phyloP scores from a whole-genome alignment of 805 yeast species.

The Wickerhamiella occidentalis region DNA sequence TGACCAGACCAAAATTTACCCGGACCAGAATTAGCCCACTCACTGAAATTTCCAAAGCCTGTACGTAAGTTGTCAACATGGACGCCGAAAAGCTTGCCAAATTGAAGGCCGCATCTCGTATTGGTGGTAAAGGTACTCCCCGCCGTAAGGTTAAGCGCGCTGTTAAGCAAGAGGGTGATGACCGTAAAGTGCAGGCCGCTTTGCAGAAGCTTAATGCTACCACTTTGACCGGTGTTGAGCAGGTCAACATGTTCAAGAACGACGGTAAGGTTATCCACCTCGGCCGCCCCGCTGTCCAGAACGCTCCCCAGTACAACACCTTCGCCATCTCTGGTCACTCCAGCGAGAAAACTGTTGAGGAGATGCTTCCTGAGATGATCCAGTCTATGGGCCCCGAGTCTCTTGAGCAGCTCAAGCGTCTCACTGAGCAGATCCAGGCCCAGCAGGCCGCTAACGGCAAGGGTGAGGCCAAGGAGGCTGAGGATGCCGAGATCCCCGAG shows the following conservation, averaged over 20 bases:
- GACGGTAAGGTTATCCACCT: constrained; percentile 95
- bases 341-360: constrained; percentile 83
- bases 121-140: constrained; percentile 58
- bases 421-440: constrained; percentile 78
- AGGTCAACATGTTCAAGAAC: constrained; percentile 94
- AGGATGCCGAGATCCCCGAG: constrained; percentile 46
- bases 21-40: constrained; percentile 9
- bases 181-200: constrained; percentile 78
- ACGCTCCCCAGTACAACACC: constrained; percentile 80
- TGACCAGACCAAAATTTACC: constrained; percentile 9
- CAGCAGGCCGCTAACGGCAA: constrained; percentile 36
- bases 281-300: constrained; percentile 92
- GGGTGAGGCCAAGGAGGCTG: constrained; percentile 37
- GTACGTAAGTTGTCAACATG: constrained; percentile 17
- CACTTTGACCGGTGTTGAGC: constrained; percentile 80
- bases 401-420: constrained; percentile 72
- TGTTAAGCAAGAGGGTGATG: constrained; percentile 48
- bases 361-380: constrained; percentile 84
- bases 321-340: constrained; percentile 92
- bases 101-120: constrained; percentile 46
- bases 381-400: constrained; percentile 96
- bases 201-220: constrained; percentile 82
- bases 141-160: constrained; percentile 86
- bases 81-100: constrained; percentile 85
- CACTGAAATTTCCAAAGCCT: constrained; percentile 1